Conservation (phyloP, 805 yeast species). For the Candida piceae region DNA sequence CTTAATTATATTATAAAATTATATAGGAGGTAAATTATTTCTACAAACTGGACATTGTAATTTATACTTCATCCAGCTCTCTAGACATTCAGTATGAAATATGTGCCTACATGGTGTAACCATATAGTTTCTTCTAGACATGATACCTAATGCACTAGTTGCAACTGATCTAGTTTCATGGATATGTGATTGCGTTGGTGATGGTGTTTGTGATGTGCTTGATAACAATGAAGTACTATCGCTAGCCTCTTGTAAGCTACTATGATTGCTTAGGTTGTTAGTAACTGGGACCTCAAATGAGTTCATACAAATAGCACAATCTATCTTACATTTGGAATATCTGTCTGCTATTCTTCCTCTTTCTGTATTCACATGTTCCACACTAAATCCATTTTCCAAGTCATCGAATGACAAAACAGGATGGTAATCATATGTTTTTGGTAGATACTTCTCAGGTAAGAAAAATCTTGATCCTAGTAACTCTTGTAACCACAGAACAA, state of each 20-base stretch:
- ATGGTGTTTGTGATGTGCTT: background rate
- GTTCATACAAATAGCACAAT: slow-evolving; percentile 90
- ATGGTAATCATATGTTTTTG: slow-evolving; percentile 84
- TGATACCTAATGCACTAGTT: slow-evolving; percentile 17
- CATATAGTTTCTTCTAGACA: slow-evolving; percentile 52
- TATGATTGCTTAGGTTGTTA: slow-evolving; percentile 9
- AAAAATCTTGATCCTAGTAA: slow-evolving; percentile 78
- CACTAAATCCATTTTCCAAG: slow-evolving; percentile 56
- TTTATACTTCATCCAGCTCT: slow-evolving; percentile 89
- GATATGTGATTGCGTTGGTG: too few species aligned
- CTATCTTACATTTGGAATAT: slow-evolving; percentile 46
- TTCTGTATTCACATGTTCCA: slow-evolving; percentile 38
- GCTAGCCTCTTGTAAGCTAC: background rate
- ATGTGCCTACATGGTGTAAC: slow-evolving; percentile 89
- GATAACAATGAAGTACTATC: slow-evolving; percentile 1
- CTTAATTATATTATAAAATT: too few species aligned
- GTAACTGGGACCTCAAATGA: slow-evolving; percentile 56
- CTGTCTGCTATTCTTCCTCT: slow-evolving; percentile 26
- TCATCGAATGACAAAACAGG: slow-evolving; percentile 56
- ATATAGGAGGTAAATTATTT: slow-evolving; percentile 72
- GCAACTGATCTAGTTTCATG: slow-evolving; percentile 2
- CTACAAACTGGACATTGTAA: slow-evolving; percentile 94
- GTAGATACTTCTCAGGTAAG: slow-evolving; percentile 66
- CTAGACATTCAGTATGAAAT: slow-evolving; percentile 85
- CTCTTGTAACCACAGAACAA: slow-evolving; percentile 56